These are phyloP conservation scores for Cyclotella baltica DNA, from an alignment of 108 stramenopile species.

Conservation along the genomic window DNA sequence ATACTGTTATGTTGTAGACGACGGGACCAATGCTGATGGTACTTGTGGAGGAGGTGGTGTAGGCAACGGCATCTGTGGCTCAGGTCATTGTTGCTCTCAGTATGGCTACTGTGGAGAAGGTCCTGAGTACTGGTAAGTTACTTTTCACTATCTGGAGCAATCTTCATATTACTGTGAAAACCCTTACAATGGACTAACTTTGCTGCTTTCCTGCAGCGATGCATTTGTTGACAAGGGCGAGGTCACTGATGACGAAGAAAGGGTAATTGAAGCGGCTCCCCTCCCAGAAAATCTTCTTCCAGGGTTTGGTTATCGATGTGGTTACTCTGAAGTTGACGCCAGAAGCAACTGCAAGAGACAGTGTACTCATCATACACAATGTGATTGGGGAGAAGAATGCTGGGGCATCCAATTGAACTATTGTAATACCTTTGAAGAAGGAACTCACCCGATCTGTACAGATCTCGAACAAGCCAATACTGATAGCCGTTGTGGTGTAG, in stretches of 20 bases:
- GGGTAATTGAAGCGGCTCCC: slow-evolving; percentile 14
- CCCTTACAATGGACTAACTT: too few relatives aligned
- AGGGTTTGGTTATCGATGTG: slow-evolving; percentile 49
- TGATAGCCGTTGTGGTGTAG: slow-evolving; percentile 42
- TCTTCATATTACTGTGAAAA: too few relatives aligned
- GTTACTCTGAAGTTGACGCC: slow-evolving; percentile 46
- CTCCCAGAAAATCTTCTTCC: slow-evolving; percentile 38
- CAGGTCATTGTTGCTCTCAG: slow-evolving; percentile 17
- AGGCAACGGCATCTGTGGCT: slow-evolving; percentile 22
- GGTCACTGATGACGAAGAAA: slow-evolving; percentile 16
- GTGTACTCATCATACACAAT: slow-evolving; percentile 46
- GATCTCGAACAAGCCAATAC: slow-evolving; percentile 36
- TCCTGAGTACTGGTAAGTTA: slow-evolving; percentile 19
- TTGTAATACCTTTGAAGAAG: slow-evolving; percentile 54
- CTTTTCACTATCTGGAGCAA: background rate
- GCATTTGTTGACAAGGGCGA: slow-evolving; percentile 18
- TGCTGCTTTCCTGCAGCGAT: slow-evolving; percentile 35
- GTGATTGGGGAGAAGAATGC: slow-evolving; percentile 38
- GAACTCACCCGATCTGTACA: slow-evolving; percentile 48
- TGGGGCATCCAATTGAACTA: slow-evolving; percentile 56
- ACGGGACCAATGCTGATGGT: slow-evolving; percentile 33
- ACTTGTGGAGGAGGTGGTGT: slow-evolving; percentile 41
- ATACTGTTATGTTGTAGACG: slow-evolving; percentile 38
- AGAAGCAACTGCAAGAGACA: slow-evolving; percentile 48
- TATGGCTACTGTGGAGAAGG: slow-evolving; percentile 31